phyloP scores from a whole-genome alignment of 306 rosid species.

The Prunus mira region DNA sequence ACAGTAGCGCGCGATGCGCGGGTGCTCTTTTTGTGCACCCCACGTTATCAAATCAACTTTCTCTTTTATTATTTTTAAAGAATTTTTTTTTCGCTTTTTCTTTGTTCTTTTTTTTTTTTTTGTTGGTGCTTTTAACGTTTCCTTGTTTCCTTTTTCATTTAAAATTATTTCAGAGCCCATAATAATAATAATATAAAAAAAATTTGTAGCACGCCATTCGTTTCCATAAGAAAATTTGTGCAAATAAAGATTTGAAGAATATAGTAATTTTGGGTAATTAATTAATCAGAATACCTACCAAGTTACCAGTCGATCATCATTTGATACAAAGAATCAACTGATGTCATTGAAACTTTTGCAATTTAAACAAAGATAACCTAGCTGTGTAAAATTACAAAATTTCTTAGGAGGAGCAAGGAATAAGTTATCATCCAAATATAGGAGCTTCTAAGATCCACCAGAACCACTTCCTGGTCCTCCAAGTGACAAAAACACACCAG shows the following conservation, averaged over 20 bases:
- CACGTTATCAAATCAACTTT: neutral
- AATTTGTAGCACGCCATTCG: too few species aligned
- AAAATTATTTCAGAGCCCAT: too few species aligned
- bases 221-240: neutral
- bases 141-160: too few species aligned
- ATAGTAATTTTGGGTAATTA: neutral
- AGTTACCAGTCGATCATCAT: conserved; percentile 7
- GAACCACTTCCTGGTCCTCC: conserved; percentile 75
- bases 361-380: neutral
- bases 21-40: conserved; percentile 36
- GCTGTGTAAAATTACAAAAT: conserved; percentile 28
- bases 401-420: neutral
- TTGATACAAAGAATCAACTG: neutral
- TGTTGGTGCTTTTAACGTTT: neutral
- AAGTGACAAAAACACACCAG: conserved; percentile 74
- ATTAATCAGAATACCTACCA: neutral
- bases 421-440: conserved; percentile 6
- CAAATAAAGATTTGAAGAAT: neutral
- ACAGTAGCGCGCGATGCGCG: conserved; percentile 81
- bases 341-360: neutral
- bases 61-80: neutral
- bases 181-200: too few species aligned
- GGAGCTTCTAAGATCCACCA: conserved; percentile 25
- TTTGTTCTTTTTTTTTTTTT: neutral
- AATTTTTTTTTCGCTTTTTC: neutral